Conservation (phyloP, 441 rosid genomes). For the Biscutella laevigata region DNA sequence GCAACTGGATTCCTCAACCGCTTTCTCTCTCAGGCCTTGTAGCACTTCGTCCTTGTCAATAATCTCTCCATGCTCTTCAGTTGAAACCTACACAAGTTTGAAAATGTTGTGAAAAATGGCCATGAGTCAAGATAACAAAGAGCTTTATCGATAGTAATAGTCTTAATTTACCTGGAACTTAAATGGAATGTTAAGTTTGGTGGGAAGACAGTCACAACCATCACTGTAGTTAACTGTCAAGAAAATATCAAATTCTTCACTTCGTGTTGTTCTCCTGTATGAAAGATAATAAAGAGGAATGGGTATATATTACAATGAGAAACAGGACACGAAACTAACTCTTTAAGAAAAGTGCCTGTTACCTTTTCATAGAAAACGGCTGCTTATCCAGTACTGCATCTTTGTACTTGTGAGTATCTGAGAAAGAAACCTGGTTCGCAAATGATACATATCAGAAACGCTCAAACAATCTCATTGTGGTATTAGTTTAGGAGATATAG, state of each 20-base stretch:
- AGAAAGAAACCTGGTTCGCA: slow-evolving; percentile 56
- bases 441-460: slow-evolving; percentile 10
- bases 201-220: slow-evolving; percentile 66
- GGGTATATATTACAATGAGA: not conserved
- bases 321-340: not conserved
- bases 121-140: not conserved
- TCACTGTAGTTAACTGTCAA: slow-evolving; percentile 61
- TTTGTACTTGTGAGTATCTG: slow-evolving; percentile 59
- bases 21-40: slow-evolving; percentile 43
- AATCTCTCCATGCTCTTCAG: slow-evolving; percentile 21
- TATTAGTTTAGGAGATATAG: not conserved
- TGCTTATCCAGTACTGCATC: slow-evolving; percentile 56
- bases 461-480: not conserved
- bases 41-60: slow-evolving; percentile 38
- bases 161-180: slow-evolving; percentile 39
- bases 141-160: slow-evolving; percentile 12
- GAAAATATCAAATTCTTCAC: slow-evolving; percentile 55
- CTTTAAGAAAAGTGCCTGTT: not conserved
- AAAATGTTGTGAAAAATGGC: not conserved
- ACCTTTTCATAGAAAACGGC: slow-evolving; percentile 81
- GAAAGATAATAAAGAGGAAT: too few species aligned
- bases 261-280: slow-evolving; percentile 72
- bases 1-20: slow-evolving; percentile 38
- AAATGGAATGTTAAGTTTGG: slow-evolving; percentile 58
- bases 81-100: slow-evolving; percentile 35